phyloP scores from a whole-genome alignment of 345 rosid species.

The Physaria fendleri region DNA sequence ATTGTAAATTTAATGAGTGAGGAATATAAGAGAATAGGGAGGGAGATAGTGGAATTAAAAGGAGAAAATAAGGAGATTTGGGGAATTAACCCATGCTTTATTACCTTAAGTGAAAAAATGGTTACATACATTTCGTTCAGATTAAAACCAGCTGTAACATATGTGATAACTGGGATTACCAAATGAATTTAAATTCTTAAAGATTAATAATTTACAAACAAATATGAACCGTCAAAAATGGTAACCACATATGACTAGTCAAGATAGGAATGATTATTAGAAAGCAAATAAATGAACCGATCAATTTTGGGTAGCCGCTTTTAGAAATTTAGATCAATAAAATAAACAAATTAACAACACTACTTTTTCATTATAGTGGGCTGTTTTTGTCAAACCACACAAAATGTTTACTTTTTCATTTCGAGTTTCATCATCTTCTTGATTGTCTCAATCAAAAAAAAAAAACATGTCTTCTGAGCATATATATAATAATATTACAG shows the following conservation, averaged over 20 bases:
- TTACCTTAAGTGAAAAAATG: no score
- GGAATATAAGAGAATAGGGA: no score
- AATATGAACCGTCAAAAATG: conserved; percentile 17
- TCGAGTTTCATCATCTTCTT: neutral
- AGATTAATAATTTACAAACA: no score
- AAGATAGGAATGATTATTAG: neutral
- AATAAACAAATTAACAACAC: neutral
- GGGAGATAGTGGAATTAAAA: no score
- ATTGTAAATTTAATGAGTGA: no score
- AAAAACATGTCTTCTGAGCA: neutral
- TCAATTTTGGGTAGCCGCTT: conserved; percentile 27
- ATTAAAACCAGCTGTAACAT: no score
- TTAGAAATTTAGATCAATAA: conserved; percentile 3
- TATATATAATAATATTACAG: neutral
- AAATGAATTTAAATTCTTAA: no score
- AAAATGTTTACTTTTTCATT: neutral
- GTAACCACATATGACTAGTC: neutral
- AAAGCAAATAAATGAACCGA: neutral
- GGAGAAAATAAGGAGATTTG: no score
- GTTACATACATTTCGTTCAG: no score
- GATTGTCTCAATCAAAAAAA: neutral
- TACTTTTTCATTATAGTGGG: neutral
- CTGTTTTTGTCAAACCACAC: conserved; percentile 3
- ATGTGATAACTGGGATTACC: no score
- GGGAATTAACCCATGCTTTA: no score